phyloP scores from a whole-genome alignment of 345 rosid species.

The Isatis tinctoria region DNA sequence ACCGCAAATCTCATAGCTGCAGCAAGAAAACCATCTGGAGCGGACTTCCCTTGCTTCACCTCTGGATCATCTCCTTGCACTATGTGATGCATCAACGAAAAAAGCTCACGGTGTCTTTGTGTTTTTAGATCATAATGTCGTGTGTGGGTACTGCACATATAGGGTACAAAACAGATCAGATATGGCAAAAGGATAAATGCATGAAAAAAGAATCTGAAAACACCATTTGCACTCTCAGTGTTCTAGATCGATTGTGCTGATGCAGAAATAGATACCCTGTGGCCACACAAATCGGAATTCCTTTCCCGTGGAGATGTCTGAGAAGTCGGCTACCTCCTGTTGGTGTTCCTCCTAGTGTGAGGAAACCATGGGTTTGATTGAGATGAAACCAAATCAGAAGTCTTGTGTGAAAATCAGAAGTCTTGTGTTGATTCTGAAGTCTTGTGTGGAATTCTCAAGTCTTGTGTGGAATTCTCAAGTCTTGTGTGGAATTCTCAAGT shows the following conservation, averaged over 20 bases:
- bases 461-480: too few species aligned
- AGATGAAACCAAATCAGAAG: too few species aligned
- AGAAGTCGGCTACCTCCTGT: constrained; percentile 80
- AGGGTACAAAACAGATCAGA: not conserved
- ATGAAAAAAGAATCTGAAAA: not conserved
- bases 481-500: too few species aligned
- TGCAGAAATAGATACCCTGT: constrained; percentile 53
- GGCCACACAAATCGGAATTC: constrained; percentile 72
- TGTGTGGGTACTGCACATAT: constrained; percentile 57
- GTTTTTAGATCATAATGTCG: constrained; percentile 83
- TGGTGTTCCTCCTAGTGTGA: too few species aligned
- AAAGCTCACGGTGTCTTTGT: constrained; percentile 67
- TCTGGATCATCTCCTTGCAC: constrained; percentile 94
- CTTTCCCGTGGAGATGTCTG: constrained; percentile 75
- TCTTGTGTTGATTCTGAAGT: too few species aligned
- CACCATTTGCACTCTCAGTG: not conserved
- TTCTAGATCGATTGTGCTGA: not conserved
- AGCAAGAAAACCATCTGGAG: constrained; percentile 83
- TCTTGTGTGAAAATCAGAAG: too few species aligned
- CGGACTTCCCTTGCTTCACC: constrained; percentile 89
- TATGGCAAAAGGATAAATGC: too few species aligned
- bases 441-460: too few species aligned
- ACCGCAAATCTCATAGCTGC: constrained; percentile 97
- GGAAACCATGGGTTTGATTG: too few species aligned
- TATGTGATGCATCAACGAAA: constrained; percentile 89